Percentiles rank a stretch among this genome's conserved stretches.
Evolutionary conservation across 192 early-diverging fungal species (phyloP).

Genomic region (Backusella australiensis): DNA sequence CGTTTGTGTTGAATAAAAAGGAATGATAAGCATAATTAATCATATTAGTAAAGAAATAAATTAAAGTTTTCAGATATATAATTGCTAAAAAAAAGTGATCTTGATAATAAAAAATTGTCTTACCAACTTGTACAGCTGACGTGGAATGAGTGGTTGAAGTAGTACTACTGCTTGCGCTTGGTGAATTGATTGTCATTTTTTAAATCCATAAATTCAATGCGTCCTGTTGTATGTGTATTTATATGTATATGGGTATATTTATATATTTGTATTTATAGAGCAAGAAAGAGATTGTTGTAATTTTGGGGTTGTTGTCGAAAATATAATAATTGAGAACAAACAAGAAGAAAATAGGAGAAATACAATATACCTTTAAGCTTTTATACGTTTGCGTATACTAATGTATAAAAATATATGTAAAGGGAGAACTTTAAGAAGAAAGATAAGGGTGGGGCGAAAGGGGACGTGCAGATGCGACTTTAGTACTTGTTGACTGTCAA

Average conservation of each 20-base stretch:
- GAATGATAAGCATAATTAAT: neutral
- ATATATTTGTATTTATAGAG: neutral
- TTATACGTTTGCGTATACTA: neutral
- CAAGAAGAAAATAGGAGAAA: slow-evolving; percentile 10
- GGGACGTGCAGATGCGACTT: neutral
- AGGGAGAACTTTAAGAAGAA: neutral
- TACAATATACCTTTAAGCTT: neutral
- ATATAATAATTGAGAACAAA: slow-evolving; percentile 6
- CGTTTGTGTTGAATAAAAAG: neutral
- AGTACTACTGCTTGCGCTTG: slow-evolving; percentile 1
- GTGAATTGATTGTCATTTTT: slow-evolving; percentile 6
- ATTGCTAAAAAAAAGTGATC: neutral
- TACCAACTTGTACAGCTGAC: slow-evolving; percentile 16
- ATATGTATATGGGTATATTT: neutral
- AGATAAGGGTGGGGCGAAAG: slow-evolving; percentile 3
- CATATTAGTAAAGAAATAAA: neutral
- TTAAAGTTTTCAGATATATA: neutral
- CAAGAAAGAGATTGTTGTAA: neutral
- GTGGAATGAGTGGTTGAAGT: neutral
- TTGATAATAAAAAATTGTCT: neutral
- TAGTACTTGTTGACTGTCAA: slow-evolving; percentile 10
- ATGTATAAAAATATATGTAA: slow-evolving; percentile 6
- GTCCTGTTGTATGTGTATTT: neutral
- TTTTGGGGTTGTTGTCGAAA: neutral
- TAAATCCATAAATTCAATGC: neutral